Conservation (phyloP, 495 filamentous ascomycete genomes). For the Aspergillus bridgeri region DNA sequence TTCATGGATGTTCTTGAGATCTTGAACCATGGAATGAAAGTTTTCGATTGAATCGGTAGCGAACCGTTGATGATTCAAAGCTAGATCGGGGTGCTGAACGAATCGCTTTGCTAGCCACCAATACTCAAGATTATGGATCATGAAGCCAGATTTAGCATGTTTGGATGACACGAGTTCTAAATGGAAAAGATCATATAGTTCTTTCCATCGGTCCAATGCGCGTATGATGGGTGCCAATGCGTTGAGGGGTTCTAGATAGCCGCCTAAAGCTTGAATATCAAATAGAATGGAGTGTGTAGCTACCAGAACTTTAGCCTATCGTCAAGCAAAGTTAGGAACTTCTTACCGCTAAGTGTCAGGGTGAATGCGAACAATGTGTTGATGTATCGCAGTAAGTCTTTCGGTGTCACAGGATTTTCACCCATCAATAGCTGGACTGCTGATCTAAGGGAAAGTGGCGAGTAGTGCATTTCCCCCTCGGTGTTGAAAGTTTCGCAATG, state of each 20-base stretch:
- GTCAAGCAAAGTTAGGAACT: neutral
- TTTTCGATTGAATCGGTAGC: neutral
- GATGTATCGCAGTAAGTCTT: neutral
- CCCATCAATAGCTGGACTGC: neutral
- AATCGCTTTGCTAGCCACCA: constrained; percentile 9
- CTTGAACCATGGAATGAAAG: neutral
- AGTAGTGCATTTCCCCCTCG: neutral
- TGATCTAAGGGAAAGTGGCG: neutral
- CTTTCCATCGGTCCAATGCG: constrained; percentile 4
- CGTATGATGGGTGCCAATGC: neutral
- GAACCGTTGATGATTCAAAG: neutral
- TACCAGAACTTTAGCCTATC: neutral
- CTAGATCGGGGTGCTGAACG: neutral
- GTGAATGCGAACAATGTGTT: neutral
- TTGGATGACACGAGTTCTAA: neutral
- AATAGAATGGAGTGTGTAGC: constrained; percentile 4
- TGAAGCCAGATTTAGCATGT: neutral
- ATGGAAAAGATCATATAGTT: neutral
- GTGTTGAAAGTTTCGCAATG: neutral
- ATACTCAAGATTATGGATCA: constrained; percentile 6
- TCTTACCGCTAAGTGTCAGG: neutral
- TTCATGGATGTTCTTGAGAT: neutral
- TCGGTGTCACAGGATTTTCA: neutral
- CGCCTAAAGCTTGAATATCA: neutral
- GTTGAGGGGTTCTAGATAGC: neutral